Evolutionary conservation across 495 filamentous ascomycete genomes (phyloP), one percentile per base, ranked within the genome.

Genomic region (Penicillium verhagenii): DNA sequence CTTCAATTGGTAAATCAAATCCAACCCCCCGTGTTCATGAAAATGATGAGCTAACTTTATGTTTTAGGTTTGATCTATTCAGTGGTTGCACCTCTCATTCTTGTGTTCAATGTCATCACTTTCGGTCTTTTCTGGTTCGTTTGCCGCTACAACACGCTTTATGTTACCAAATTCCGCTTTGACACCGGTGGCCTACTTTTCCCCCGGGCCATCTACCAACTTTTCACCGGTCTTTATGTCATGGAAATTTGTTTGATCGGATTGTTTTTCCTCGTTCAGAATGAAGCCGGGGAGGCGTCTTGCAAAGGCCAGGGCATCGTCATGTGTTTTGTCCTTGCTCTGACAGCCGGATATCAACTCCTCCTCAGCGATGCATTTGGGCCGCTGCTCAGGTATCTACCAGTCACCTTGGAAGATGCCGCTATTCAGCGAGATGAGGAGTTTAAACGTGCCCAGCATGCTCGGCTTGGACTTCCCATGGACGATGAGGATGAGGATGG

Each of bases 81-180:
- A 37, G 82, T 97, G 47, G 86, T 97, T 31, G 85, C 93, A 2
- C 94, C 94, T 6, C 79, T 97, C 44, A 96, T 98, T 61, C 79
- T 95, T 43, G 68, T 98, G 39, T 97, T 98, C 76, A 93, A 94
- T 56, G 86, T 96, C 63, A 83, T 96, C 67, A 97, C 93, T 0
- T 97, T 97, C 72, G 83, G 85, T 55, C 77, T 98, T 3, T 91
- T 98, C 67, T 98, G 93, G 93, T 84, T 96, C 50, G 93, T 92
- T 4, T 91, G 97, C 71, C 88, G 93, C 20, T 97, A 98, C 72
- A 94, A 93, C 65, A 96, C 94, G 69, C 84, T 98, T 39, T 97
- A 97, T 64, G 92, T 98, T 50, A 92, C 88, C 37, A 92, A 92
- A 45, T 96, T 96, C 69, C 81, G 82, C 39, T 87, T 87, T 60